phyloP scores from a whole-genome alignment of 1,284 basidiomycete species.

The Exobasidium rhododendri region DNA sequence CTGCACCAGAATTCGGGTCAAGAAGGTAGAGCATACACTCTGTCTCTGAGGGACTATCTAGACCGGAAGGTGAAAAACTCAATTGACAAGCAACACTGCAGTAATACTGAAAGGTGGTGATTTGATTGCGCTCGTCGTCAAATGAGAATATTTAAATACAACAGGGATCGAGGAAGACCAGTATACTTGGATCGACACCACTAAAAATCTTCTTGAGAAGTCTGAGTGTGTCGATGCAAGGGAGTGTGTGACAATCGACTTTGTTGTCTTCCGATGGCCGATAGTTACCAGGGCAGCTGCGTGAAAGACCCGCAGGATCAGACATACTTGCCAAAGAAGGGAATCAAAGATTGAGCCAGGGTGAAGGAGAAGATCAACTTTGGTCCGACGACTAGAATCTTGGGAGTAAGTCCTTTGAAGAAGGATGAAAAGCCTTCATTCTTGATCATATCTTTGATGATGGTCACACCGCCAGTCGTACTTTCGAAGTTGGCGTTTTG shows the following conservation, averaged over 20 bases:
- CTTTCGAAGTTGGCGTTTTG: slow-evolving; percentile 97
- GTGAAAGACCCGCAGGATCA: no score
- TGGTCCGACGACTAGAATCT: slow-evolving; percentile 88
- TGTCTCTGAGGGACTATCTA: no score
- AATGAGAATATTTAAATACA: background rate
- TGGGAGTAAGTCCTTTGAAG: slow-evolving; percentile 85
- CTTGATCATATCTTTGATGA: slow-evolving; percentile 81
- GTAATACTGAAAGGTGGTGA: background rate
- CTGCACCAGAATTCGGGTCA: no score
- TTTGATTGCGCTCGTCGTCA: background rate
- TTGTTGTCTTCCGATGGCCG: no score
- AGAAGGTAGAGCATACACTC: no score
- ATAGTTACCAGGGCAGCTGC: no score
- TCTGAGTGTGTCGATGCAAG: no score
- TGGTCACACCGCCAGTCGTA: slow-evolving; percentile 76
- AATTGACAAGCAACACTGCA: no score
- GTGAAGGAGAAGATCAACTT: slow-evolving; percentile 99
- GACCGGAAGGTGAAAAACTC: no score
- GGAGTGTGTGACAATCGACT: no score
- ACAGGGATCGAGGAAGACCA: background rate
- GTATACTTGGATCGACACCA: no score
- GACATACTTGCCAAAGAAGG: slow-evolving; percentile 71
- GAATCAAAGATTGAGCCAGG: slow-evolving; percentile 91
- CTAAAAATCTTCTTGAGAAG: no score
- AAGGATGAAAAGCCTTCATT: slow-evolving; percentile 82